A percentile compares a stretch with the other conserved stretches of the same genome.
Evolutionary conservation across 106 monocot species (phyloP).

Genomic region (Narthecium ossifragum): DNA sequence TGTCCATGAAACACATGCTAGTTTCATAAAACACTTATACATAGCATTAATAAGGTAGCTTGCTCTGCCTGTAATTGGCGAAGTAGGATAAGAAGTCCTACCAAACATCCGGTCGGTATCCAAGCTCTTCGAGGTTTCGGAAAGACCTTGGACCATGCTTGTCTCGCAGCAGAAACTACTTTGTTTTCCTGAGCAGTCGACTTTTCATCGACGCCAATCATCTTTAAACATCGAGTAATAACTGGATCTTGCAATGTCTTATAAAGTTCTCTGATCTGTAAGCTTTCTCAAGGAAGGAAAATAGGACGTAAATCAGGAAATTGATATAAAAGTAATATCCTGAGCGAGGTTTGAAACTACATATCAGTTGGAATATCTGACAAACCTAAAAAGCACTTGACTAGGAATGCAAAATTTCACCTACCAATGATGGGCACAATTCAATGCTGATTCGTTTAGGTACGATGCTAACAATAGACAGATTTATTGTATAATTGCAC

Average conservation of each 20-base stretch:
- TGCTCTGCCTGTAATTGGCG: neutral
- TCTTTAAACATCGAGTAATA: slow-evolving; percentile 66
- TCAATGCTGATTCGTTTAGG: too few species aligned
- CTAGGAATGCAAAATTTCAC: too few species aligned
- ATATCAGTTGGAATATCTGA: too few species aligned
- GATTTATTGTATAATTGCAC: too few species aligned
- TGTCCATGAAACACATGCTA: too few species aligned
- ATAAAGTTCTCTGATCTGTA: slow-evolving; percentile 59
- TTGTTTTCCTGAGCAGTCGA: slow-evolving; percentile 5
- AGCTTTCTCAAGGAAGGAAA: slow-evolving; percentile 39
- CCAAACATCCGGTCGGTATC: slow-evolving; percentile 96
- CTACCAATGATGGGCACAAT: too few species aligned
- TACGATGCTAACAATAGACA: too few species aligned
- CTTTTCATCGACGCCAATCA: slow-evolving; percentile 48
- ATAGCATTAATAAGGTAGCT: neutral
- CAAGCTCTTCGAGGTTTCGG: slow-evolving; percentile 84
- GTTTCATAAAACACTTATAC: too few species aligned
- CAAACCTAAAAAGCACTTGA: too few species aligned
- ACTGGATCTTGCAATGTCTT: slow-evolving; percentile 74
- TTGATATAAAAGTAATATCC: too few species aligned
- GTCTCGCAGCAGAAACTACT: slow-evolving; percentile 28
- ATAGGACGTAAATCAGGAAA: slow-evolving; percentile 8
- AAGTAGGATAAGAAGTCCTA: slow-evolving; percentile 15
- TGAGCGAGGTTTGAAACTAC: too few species aligned
- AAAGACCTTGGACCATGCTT: slow-evolving; percentile 64